Evolutionary conservation across 345 rosid species (phyloP), one percentile per base, ranked within the genome.

Genomic region (Nephelium lappaceum): DNA sequence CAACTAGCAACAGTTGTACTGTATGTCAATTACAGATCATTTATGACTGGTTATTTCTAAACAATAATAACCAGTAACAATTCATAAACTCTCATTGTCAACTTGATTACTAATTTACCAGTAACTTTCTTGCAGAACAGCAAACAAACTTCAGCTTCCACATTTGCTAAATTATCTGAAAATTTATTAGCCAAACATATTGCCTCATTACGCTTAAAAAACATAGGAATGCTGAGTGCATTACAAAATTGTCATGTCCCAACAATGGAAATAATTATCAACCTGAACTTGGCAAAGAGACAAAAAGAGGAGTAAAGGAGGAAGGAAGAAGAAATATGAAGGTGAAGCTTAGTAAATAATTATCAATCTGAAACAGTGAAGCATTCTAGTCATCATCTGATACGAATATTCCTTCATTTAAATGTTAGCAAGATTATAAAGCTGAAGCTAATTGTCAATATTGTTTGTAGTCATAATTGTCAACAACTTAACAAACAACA

Each of bases 391-490:
- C 71, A 68, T 57, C 8, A 39, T 14, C 69, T 55, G 58, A 66
- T 53, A 51, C 25, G 49, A 43, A 24, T 65, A 4, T 65, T 66
- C 45, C 43, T 27, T 19, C 45, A 38, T 67, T 64, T 73, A 67
- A n/a, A 47, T 62, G 67, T 64, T 60, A 43, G 69, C 58, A 23
- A 38, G 55, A 31, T 31, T 21, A 74, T 2, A 24, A 19, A 41
- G 43, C 45, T n/a, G 14, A 23, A 45, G 70, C 47, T 75, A 64
- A 64, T 18, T 71, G 64, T 78, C 72, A 77, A 24, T 15, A 25
- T 27, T 78, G 57, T 78, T 78, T 64, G 71, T 24, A n/a, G 74
- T 66, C 72, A 73, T 76, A 31, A 31, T 31, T 31, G 36, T 31
- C 36, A 31, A 31, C 36, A 31, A 31, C 3, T 31, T 4, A 31